Evolutionary conservation across 805 yeast genomes (phyloP).

Genomic region (Nakazawaea pomicola): DNA sequence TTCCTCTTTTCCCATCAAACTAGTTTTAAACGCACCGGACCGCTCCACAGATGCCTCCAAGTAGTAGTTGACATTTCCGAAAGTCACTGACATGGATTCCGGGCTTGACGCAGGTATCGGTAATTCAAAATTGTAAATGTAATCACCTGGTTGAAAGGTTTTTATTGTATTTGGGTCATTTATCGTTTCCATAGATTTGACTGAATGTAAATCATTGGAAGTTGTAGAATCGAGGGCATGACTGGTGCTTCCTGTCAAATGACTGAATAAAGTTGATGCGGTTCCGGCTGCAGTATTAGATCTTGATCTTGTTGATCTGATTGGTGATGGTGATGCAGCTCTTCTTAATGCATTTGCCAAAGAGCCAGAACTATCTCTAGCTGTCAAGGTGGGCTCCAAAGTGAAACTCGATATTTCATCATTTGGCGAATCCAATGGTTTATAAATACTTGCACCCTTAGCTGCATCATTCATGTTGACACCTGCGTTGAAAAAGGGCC

Average conservation of each 20-base stretch:
- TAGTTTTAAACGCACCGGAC: constrained; percentile 81
- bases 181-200: constrained; percentile 17
- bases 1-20: constrained; percentile 57
- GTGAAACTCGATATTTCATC: constrained; percentile 32
- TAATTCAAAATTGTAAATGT: constrained; percentile 87
- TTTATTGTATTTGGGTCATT: constrained; percentile 20
- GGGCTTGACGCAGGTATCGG: constrained; percentile 79
- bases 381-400: constrained; percentile 26
- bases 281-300: constrained; percentile 10
- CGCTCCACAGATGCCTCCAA: constrained; percentile 71
- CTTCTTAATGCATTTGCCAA: constrained; percentile 24
- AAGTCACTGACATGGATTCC: constrained; percentile 71
- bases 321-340: constrained; percentile 21
- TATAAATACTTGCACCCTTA: constrained; percentile 42
- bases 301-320: constrained; percentile 6
- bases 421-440: constrained; percentile 22
- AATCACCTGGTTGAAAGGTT: constrained; percentile 80
- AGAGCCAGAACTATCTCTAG: constrained; percentile 17
- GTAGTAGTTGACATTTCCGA: constrained; percentile 72
- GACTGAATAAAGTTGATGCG: constrained; percentile 8
- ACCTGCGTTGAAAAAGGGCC: constrained; percentile 74
- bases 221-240: constrained; percentile 10
- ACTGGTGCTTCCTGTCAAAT: constrained; percentile 6
- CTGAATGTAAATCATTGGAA: constrained; percentile 17
- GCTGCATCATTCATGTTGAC: constrained; percentile 18